Evolutionary conservation across 208 protist species (phyloP).

Genomic region (Wallacemonas rigidus): DNA sequence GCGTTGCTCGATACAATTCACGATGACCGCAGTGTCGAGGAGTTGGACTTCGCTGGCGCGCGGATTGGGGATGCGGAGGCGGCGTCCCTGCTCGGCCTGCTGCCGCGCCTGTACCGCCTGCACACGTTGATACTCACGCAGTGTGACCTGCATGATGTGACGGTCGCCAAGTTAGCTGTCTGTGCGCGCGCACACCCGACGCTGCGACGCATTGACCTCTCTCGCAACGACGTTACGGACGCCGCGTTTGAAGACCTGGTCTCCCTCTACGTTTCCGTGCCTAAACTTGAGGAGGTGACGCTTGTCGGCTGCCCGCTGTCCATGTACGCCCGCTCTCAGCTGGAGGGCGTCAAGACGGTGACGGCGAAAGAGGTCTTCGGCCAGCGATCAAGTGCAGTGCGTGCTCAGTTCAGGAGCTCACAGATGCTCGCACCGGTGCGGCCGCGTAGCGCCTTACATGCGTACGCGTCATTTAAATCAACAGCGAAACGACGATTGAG

Average conservation of each 20-base stretch:
- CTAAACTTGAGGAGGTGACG: slow-evolving; percentile 32
- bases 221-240: slow-evolving; percentile 59
- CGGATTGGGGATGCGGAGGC: slow-evolving; percentile 50
- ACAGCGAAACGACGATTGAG: not conserved
- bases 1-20: slow-evolving; percentile 19
- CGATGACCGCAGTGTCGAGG: slow-evolving; percentile 19
- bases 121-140: slow-evolving; percentile 52
- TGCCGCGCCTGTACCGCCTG: slow-evolving; percentile 58
- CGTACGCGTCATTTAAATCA: slow-evolving; percentile 1
- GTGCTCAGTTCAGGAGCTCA: not conserved
- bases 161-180: slow-evolving; percentile 26
- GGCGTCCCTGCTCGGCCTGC: slow-evolving; percentile 34
- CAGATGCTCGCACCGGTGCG: not conserved
- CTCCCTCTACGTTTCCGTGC: slow-evolving; percentile 35
- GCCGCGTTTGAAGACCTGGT: slow-evolving; percentile 30
- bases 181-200: slow-evolving; percentile 45
- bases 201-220: slow-evolving; percentile 50
- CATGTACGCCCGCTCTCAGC: slow-evolving; percentile 6
- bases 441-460: slow-evolving; percentile 4
- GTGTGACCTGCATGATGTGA: slow-evolving; percentile 54
- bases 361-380: slow-evolving; percentile 6
- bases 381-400: not conserved
- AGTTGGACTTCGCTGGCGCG: slow-evolving; percentile 35
- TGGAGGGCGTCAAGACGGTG: not conserved
- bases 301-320: slow-evolving; percentile 48